Evolutionary conservation across 768 basidiomycete species (phyloP), one percentile per base, ranked within the genome.

Genomic region (Kwoniella newhampshirensis): DNA sequence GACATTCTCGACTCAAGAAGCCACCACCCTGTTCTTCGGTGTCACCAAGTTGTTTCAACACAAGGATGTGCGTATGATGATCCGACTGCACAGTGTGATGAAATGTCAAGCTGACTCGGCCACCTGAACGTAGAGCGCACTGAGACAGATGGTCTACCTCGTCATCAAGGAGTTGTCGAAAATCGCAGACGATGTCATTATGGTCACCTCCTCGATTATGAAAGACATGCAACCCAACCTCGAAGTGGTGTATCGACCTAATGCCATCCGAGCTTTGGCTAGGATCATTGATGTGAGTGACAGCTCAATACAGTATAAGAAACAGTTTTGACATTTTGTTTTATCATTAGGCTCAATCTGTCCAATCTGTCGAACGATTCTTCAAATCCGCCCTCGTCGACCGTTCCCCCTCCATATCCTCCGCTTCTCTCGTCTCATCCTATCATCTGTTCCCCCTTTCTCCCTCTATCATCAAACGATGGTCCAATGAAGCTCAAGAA

Each of bases 211-310:
- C 76, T 96, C 91, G 71, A 97, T 99, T 77, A 96, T 96, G 93
- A 98, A 98, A 81, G 96, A 99, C 73, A 99, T 98, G 91, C 96
- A 99, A 71, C 88, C 93, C 52, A 97, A 96, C 75, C 87, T 91
- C 46, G 96, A 99, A 78, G 94, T 98, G 70, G 91, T 99, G 60
- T 99, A 99, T 78, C 83, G 96, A 52, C 90, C 96, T 28, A 99
- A 99, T 77, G 88, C 96, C 15, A 99, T 98, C 67, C 86, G 96
- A 63, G 93, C 94, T 6, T 81, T 99, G 5, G 92, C 91, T 77
- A 83, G 92, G 62, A 93, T 99, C 75, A 94, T 97, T 68, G 96
- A 99, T 76, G 96, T 97, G 77, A 75, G 92, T 84, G 32, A 20
- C 7, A 1, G n/a, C n/a, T n/a, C n/a, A 43, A n/a, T 20, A 43